Conservation (phyloP, 768 basidiomycete genomes). For the Lactarius vividus region DNA sequence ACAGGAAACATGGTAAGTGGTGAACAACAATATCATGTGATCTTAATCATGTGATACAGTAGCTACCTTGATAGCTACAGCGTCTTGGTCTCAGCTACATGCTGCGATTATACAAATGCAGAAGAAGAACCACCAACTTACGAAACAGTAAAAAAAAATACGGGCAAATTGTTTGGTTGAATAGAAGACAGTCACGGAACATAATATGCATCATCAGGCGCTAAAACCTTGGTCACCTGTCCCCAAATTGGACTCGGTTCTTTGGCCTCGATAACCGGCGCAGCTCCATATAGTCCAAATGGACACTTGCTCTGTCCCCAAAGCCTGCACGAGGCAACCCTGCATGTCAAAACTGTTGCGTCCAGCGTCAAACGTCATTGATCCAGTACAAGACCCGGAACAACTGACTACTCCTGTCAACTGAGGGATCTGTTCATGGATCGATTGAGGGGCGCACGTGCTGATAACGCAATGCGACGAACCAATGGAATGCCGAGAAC, state of each 20-base stretch:
- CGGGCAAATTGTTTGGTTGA: neutral
- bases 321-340: slow-evolving; percentile 5
- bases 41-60: neutral
- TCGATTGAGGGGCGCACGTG: slow-evolving; percentile 4
- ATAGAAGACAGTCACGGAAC: neutral
- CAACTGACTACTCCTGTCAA: neutral
- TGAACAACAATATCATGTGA: neutral
- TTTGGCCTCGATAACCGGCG: neutral
- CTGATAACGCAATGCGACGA: neutral
- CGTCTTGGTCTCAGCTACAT: neutral
- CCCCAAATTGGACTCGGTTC: neutral
- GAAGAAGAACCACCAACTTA: neutral
- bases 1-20: no score
- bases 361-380: neutral
- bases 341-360: neutral
- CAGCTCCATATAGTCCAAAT: neutral
- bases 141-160: neutral
- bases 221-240: slow-evolving; percentile 2
- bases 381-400: neutral
- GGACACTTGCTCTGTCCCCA: slow-evolving; percentile 6
- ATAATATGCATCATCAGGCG: neutral
- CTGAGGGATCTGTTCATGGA: neutral
- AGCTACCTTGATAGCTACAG: neutral
- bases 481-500: slow-evolving; percentile 20
- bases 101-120: neutral